Base-by-base conservation (phyloP, 2,329 filamentous ascomycete genomes). In the Talaromyces sp. region DNA sequence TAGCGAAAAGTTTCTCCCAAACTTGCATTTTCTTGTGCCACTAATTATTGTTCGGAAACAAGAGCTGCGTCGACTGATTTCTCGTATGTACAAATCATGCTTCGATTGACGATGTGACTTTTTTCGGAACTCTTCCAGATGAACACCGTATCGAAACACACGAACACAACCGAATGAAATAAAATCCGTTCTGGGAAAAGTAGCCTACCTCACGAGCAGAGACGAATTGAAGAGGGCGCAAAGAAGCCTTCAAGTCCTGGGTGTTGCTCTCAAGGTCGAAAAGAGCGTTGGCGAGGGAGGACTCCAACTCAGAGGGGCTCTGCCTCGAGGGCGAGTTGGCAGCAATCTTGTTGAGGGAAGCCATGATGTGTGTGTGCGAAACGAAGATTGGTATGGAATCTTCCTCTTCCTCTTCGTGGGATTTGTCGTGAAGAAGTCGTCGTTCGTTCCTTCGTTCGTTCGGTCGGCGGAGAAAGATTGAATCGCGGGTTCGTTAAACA, bases 201-300 rank as follows among this genome's bases (percentile, higher is more conserved):
- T 46, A 40, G 43, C 39, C 37, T 89, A 99, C 94, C 93, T 99
- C 94, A 81, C 92, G 91, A 78, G 94, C 94, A 82, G 90, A 96
- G 79, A 95, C 90, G 81, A 99, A 92, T 86, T 99, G 94, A 81
- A 99, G 88, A 80, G 94, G 94, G 77, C 94, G 89, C 77, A 99
- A 89, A 71, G 91, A 89, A 75, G 85, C 86, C 89, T 93, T 96
- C 82, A 99, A 89, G 82, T 99, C 94, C 78, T 91, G 84, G 76
- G 94, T 96, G 88, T 97, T 97, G 84, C 87, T 92, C 91, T 99
- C 94, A 81, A 99, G 90, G 77, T 99, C 94, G 84, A 89, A 95
- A 68, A 99, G 90, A 82, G 94, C 94, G 81, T 88, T 89, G 78
- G 94, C 94, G 78, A 99, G 95, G 85, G 83, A 90, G 80, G 85